Evolutionary conservation across 169 alveolate species (phyloP), one percentile per base, ranked within the genome.

Genomic region (Haemoproteus tartakovskyi): DNA sequence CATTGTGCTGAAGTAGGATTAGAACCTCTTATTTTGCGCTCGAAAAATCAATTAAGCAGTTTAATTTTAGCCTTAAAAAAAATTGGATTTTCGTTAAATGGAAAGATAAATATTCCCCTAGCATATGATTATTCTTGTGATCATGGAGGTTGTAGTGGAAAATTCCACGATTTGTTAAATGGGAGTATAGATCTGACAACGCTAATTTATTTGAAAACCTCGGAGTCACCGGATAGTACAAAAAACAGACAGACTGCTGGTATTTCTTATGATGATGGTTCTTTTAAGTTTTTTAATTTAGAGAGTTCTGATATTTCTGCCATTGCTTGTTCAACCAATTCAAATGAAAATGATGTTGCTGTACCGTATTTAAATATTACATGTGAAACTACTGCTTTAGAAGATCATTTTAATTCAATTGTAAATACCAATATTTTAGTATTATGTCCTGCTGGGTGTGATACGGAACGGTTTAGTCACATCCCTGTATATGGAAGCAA

Each of bases 1-100:
- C 91, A 80, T 46, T 93, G 97, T 78, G 94, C 95, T 18, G 86
- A 87, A 38, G 82, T 86, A 36, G 97, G 97, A 8, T 67, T 93
- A 47, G 96, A 93, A 40, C 95, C 96, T 29, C 56, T 93, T 12
- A 88, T 93, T 11, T 54, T 91, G 33, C 87, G 89, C 61, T 87
- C 91, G 26, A 62, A 64, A 36, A 81, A 79, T 45, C 96, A 93
- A 26, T 62, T 93, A 21, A 59, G 85, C 29, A 89, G 93, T 59
- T 84, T 91, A n/a, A 80, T 70, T 46, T 54, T 62, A 27, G 93
- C 96, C 4, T 79, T 88, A 41, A 62, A 88, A 22, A 91, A 79
- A 48, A 93, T 93, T 91, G 95, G 95, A 2, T 86, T 87, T 50
- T 67, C 78, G 8, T 52, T 87, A 16, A 85, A 91, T 29, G 91